Conservation (phyloP, 805 yeast genomes). For the Peterozyma toletana region DNA sequence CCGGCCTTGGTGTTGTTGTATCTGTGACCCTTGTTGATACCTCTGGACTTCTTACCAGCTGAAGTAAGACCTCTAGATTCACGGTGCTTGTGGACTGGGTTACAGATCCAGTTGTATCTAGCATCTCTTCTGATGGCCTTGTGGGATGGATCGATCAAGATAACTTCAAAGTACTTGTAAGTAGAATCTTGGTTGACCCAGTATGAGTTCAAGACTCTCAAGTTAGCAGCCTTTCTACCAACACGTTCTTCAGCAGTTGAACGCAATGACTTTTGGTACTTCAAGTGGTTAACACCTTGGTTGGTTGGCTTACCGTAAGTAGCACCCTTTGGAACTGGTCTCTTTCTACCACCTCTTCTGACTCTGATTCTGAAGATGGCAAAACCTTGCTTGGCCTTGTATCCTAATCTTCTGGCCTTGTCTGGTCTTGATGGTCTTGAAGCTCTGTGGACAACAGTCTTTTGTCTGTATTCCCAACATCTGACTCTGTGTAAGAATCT, state of each 20-base stretch:
- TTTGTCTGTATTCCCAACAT: slow-evolving; percentile 99
- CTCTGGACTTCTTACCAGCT: slow-evolving; percentile 98
- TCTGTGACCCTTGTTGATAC: slow-evolving; percentile 99
- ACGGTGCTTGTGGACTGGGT: slow-evolving; percentile 99
- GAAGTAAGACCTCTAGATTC: slow-evolving; percentile 98
- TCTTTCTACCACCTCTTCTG: slow-evolving; percentile 99
- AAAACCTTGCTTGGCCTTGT: slow-evolving; percentile 99
- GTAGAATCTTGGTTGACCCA: slow-evolving; percentile 99
- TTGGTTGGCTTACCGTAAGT: slow-evolving; percentile 99
- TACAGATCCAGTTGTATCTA: slow-evolving; percentile 98
- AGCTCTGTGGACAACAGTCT: slow-evolving; percentile 98
- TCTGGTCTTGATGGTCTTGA: slow-evolving; percentile 99
- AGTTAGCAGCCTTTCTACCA: slow-evolving; percentile 97
- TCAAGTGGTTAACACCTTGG: slow-evolving; percentile 99
- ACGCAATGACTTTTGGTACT: slow-evolving; percentile 97
- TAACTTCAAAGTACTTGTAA: slow-evolving; percentile 98
- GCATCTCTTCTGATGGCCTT: slow-evolving; percentile 98
- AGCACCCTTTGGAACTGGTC: slow-evolving; percentile 99
- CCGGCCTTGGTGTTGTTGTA: slow-evolving; percentile 98
- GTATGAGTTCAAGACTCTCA: slow-evolving; percentile 99
- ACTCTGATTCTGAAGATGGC: slow-evolving; percentile 98
- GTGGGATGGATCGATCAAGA: slow-evolving; percentile 96
- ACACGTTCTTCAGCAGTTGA: slow-evolving; percentile 99
- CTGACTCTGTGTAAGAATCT: slow-evolving; percentile 99
- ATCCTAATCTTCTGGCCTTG: slow-evolving; percentile 99